These are phyloP conservation scores for Fusarium newnesense DNA, from an alignment of 2,329 filamentous ascomycete genomes.

Conservation along the genomic window DNA sequence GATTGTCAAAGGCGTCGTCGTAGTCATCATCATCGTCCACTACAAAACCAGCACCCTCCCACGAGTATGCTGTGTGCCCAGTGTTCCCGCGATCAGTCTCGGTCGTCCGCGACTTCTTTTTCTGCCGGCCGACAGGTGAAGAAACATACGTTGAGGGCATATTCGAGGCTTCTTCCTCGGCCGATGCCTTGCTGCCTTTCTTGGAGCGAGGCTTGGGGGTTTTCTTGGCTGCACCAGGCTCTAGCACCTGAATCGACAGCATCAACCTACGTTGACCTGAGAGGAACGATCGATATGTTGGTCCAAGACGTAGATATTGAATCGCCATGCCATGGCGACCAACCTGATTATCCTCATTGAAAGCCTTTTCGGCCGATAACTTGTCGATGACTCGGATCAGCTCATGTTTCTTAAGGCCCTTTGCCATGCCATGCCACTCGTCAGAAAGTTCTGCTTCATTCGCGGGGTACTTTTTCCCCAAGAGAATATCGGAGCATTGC, in stretches of 20 bases:
- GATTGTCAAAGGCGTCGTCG: constrained; percentile 58
- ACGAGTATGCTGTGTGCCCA: constrained; percentile 54
- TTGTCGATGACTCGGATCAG: constrained; percentile 85
- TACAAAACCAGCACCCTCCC: constrained; percentile 58
- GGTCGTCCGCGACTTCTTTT: constrained; percentile 38
- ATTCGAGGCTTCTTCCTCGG: constrained; percentile 53
- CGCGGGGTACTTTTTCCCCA: constrained; percentile 73
- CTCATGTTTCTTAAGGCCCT: constrained; percentile 76
- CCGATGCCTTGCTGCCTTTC: constrained; percentile 51
- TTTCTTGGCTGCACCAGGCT: constrained; percentile 47
- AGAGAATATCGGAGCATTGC: constrained; percentile 86
- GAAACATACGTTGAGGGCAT: constrained; percentile 61
- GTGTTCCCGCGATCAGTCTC: constrained; percentile 51
- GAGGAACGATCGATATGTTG: constrained; percentile 56
- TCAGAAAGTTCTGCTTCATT: constrained; percentile 64
- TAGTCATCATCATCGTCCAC: constrained; percentile 51
- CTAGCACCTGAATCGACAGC: constrained; percentile 54
- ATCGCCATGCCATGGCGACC: constrained; percentile 71
- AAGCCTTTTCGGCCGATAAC: constrained; percentile 77
- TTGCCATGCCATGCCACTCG: constrained; percentile 74
- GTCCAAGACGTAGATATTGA: constrained; percentile 72
- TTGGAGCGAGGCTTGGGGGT: constrained; percentile 46
- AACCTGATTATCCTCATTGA: constrained; percentile 73
- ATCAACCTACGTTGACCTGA: constrained; percentile 57
- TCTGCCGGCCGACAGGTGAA: constrained; percentile 58